Conservation (phyloP, 164 flowering plant species). For the Amborella trichopoda region DNA sequence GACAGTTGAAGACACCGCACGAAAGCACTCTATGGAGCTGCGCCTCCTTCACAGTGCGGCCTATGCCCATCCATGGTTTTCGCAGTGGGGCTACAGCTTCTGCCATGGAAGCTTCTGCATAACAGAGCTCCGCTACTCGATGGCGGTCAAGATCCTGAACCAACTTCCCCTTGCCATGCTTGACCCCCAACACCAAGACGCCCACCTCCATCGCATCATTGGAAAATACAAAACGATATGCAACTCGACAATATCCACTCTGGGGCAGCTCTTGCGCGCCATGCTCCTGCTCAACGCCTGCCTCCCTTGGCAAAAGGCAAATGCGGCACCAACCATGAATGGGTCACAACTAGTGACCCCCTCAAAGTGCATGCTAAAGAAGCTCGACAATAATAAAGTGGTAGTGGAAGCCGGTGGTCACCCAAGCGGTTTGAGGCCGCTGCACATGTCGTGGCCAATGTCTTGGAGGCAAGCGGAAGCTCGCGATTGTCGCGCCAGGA, state of each 20-base stretch:
- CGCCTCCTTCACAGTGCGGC: conserved; percentile 68
- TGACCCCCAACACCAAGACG: conserved; percentile 5
- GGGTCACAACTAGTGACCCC: too few relatives aligned
- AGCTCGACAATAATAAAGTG: neutral
- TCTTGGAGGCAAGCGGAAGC: conserved; percentile 13
- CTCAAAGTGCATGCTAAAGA: neutral
- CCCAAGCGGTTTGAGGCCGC: conserved; percentile 27
- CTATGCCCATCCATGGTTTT: conserved; percentile 82
- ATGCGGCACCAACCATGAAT: too few relatives aligned
- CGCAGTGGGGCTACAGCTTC: conserved; percentile 77
- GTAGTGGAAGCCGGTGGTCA: conserved; percentile 35
- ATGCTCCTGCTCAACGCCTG: conserved; percentile 46
- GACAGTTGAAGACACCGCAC: conserved; percentile 54
- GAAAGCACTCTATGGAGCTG: conserved; percentile 60
- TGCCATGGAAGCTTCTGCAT: conserved; percentile 71
- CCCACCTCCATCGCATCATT: conserved; percentile 39
- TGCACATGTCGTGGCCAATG: conserved; percentile 33
- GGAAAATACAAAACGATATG: conserved; percentile 37
- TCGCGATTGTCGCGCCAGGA: conserved; percentile 81
- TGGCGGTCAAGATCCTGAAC: conserved; percentile 49
- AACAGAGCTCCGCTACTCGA: conserved; percentile 25
- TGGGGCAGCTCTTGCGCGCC: conserved; percentile 49
- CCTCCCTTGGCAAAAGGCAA: conserved; percentile 11
- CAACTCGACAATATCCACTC: conserved; percentile 34
- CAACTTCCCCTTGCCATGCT: conserved; percentile 22